Conservation (phyloP, 2,329 filamentous ascomycete genomes). For the Chalaropsis ovoidea region DNA sequence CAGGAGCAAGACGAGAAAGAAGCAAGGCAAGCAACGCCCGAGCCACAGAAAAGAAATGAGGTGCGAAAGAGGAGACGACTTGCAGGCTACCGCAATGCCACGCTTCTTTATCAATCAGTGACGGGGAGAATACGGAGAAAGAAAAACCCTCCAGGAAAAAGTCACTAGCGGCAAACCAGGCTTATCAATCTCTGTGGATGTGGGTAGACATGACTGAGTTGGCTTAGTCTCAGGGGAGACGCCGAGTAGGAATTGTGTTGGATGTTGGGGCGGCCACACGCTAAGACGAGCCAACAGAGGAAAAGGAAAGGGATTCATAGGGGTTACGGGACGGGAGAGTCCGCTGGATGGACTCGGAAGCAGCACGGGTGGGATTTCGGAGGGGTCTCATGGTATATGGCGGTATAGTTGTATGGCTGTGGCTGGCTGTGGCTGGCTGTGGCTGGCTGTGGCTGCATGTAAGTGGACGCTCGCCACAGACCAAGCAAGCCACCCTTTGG, state of each 20-base stretch:
- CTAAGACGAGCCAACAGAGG: too few relatives aligned
- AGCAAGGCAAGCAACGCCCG: not conserved
- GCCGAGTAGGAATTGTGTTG: not conserved
- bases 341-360: too few relatives aligned
- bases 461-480: too few relatives aligned
- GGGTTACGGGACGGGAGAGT: too few relatives aligned
- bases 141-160: not conserved
- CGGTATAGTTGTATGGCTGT: too few relatives aligned
- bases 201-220: not conserved
- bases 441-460: too few relatives aligned
- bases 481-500: too few relatives aligned
- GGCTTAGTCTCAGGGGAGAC: conserved; percentile 1
- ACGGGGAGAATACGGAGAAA: not conserved
- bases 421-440: too few relatives aligned
- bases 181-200: not conserved
- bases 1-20: not conserved
- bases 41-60: not conserved
- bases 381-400: too few relatives aligned
- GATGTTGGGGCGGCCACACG: not conserved
- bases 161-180: not conserved
- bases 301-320: too few relatives aligned
- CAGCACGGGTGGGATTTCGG: too few relatives aligned
- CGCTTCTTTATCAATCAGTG: not conserved
- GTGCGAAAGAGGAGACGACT: not conserved
- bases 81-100: not conserved